Percentiles rank a stretch among this genome's conserved stretches.
Conservation (phyloP, 176 grass and related monocot species). For the Carex scoparia region DNA sequence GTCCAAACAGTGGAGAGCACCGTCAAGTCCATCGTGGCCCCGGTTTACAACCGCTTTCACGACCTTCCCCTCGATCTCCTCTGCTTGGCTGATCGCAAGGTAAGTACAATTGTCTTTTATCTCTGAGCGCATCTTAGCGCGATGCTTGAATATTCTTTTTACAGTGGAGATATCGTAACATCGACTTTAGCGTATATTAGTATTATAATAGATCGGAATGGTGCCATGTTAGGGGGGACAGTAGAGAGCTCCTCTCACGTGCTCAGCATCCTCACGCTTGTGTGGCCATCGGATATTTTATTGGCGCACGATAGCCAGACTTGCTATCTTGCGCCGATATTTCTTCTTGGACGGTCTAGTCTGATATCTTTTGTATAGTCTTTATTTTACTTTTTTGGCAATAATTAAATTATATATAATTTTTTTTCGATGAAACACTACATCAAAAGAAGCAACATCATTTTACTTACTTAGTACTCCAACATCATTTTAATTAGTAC, state of each 20-base stretch:
- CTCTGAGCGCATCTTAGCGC: neutral
- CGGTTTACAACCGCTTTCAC: conserved; percentile 44
- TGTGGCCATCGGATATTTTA: neutral
- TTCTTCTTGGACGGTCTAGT: neutral
- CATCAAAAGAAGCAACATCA: too few relatives aligned
- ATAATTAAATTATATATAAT: neutral
- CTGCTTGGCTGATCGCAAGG: conserved; percentile 75
- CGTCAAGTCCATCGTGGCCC: conserved; percentile 44
- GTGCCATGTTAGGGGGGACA: neutral
- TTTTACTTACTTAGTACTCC: too few relatives aligned
- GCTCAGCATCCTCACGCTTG: neutral
- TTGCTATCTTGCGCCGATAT: neutral
- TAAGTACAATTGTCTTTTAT: neutral
- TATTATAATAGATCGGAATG: neutral
- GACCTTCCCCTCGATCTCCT: conserved; percentile 56
- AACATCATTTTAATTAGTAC: too few relatives aligned
- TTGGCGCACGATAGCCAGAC: too few relatives aligned
- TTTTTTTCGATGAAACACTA: neutral
- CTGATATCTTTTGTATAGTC: neutral
- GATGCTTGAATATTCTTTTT: neutral
- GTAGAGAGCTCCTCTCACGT: neutral
- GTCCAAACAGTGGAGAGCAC: conserved; percentile 59
- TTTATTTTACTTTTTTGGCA: neutral
- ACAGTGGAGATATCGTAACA: neutral
- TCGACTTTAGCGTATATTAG: neutral